Percentiles rank a stretch among this genome's conserved stretches.
phyloP scores from a whole-genome alignment of 129 eudicot genomes.

The Lactuca sativa region DNA sequence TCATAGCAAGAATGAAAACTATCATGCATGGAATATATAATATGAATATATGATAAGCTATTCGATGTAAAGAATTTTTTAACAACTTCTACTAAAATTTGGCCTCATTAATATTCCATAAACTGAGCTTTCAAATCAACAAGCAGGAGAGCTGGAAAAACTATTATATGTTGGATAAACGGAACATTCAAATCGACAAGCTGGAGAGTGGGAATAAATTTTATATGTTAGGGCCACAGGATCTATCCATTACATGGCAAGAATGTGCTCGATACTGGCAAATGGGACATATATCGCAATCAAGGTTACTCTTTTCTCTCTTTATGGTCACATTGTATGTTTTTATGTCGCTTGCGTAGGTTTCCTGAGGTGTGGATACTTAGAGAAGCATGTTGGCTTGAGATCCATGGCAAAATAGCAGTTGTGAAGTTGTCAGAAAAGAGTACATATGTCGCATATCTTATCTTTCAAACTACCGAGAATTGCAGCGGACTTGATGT shows the following conservation, averaged over 20 bases:
- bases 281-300: slow-evolving; percentile 36
- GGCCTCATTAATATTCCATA: neutral
- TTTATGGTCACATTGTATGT: neutral
- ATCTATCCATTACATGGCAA: slow-evolving; percentile 40
- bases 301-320: slow-evolving; percentile 32
- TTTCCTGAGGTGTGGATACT: slow-evolving; percentile 43
- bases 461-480: slow-evolving; percentile 24
- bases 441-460: slow-evolving; percentile 40
- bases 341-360: slow-evolving; percentile 15
- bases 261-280: slow-evolving; percentile 34
- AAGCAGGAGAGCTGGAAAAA: neutral
- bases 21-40: neutral
- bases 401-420: slow-evolving; percentile 29
- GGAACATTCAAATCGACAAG: neutral
- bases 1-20: neutral
- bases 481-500: slow-evolving; percentile 17
- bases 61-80: no score
- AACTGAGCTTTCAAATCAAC: slow-evolving; percentile 29
- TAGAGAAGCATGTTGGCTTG: slow-evolving; percentile 36
- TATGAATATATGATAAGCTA: no score
- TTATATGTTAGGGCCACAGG: slow-evolving; percentile 39
- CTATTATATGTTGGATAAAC: no score
- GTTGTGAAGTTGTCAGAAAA: slow-evolving; percentile 22
- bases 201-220: slow-evolving; percentile 42
- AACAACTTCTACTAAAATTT: no score